Evolutionary conservation across 352 stramenopile species (phyloP).

Genomic region (Aphanomyces invadans): DNA sequence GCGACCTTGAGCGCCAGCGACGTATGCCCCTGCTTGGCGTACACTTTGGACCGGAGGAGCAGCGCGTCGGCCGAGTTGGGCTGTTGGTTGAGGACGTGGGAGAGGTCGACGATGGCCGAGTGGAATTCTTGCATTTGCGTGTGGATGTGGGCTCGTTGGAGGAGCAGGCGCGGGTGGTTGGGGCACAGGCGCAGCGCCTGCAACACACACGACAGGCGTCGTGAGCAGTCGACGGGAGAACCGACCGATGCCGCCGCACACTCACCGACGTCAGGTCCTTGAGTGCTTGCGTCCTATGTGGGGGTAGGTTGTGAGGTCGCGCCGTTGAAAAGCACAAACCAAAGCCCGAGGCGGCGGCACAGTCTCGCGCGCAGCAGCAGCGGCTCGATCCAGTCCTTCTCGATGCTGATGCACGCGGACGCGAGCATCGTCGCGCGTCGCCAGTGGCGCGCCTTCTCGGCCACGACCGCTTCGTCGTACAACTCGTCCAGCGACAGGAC

Average conservation of each 20-base stretch:
- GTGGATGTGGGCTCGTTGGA: conserved; percentile 51
- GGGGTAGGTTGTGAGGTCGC: too few species aligned
- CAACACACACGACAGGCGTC: background rate
- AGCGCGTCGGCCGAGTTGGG: conserved; percentile 60
- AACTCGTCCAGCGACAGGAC: conserved; percentile 56
- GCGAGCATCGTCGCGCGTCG: conserved; percentile 62
- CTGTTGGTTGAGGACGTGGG: conserved; percentile 46
- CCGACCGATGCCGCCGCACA: too few species aligned
- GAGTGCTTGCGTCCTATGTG: conserved; percentile 50
- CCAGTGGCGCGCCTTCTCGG: conserved; percentile 52
- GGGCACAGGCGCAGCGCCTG: conserved; percentile 40
- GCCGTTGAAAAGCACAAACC: conserved; percentile 24
- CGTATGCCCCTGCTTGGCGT: conserved; percentile 39
- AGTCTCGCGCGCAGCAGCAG: conserved; percentile 55
- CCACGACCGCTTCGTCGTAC: conserved; percentile 42
- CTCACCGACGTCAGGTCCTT: conserved; percentile 42
- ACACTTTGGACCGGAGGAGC: conserved; percentile 58
- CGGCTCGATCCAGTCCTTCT: conserved; percentile 51
- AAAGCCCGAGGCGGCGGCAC: conserved; percentile 60
- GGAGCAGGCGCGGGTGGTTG: conserved; percentile 46
- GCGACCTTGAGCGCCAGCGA: conserved; percentile 37
- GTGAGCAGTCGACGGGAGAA: background rate
- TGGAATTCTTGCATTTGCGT: conserved; percentile 47
- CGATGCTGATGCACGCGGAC: conserved; percentile 57
- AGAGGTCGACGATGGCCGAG: conserved; percentile 50